These are phyloP conservation scores for Paraleonurus japonicus DNA, from an alignment of 257 asterid species.

Conservation along the genomic window DNA sequence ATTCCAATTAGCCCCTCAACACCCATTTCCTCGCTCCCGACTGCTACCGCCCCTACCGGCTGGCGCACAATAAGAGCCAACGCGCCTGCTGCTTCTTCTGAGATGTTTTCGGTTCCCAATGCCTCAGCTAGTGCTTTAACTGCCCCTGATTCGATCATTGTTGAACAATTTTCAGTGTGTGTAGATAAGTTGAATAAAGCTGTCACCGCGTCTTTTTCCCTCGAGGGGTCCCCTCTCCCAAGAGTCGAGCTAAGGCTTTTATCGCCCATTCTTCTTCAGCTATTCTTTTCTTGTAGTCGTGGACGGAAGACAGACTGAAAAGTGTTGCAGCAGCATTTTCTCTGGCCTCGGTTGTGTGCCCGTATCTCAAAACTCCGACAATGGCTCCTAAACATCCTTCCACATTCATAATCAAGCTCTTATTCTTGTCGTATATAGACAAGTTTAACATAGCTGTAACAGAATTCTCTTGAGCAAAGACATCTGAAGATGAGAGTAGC, in stretches of 20 bases:
- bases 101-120: slow-evolving; percentile 54
- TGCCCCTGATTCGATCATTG: slow-evolving; percentile 77
- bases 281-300: slow-evolving; percentile 64
- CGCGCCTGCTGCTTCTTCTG: slow-evolving; percentile 89
- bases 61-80: slow-evolving; percentile 71
- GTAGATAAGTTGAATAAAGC: slow-evolving; percentile 79
- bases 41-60: slow-evolving; percentile 72
- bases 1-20: slow-evolving; percentile 54
- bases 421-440: slow-evolving; percentile 74
- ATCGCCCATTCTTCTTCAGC: slow-evolving; percentile 64
- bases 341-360: slow-evolving; percentile 73
- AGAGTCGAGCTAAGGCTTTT: slow-evolving; percentile 55
- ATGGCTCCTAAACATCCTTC: slow-evolving; percentile 62
- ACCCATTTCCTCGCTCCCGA: slow-evolving; percentile 62
- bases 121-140: slow-evolving; percentile 62
- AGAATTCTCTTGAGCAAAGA: slow-evolving; percentile 72
- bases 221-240: slow-evolving; percentile 68
- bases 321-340: slow-evolving; percentile 96
- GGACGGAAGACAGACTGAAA: slow-evolving; percentile 88
- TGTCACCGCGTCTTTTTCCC: slow-evolving; percentile 84
- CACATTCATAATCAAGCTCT: slow-evolving; percentile 64
- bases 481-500: slow-evolving; percentile 54
- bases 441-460: slow-evolving; percentile 80
- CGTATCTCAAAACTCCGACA: slow-evolving; percentile 64
- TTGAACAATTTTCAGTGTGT: slow-evolving; percentile 61